These are phyloP conservation scores for Fraxinus angustifolia DNA, from an alignment of 305 asterid genomes.

Conservation along the genomic window DNA sequence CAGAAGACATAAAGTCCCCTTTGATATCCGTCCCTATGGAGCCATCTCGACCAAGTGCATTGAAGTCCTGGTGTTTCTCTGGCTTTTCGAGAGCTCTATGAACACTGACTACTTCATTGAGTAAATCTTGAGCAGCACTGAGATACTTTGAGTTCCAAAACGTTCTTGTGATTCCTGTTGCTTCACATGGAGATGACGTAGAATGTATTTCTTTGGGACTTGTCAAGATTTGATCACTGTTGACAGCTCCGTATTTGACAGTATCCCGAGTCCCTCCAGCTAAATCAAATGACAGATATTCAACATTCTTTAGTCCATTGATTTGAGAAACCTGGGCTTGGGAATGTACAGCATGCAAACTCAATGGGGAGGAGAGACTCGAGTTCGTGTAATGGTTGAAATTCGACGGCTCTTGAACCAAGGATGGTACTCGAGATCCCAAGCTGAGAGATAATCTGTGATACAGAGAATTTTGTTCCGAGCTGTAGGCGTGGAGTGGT, in stretches of 20 bases:
- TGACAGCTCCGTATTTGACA: conserved; percentile 25
- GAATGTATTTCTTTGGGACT: conserved; percentile 32
- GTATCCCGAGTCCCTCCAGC: conserved; percentile 33
- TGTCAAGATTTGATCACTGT: conserved; percentile 24
- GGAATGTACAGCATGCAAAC: conserved; percentile 34
- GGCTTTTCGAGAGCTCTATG: conserved; percentile 35
- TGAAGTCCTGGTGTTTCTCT: conserved; percentile 28
- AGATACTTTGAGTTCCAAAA: conserved; percentile 49
- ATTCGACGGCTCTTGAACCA: conserved; percentile 12
- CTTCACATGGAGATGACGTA: conserved; percentile 26
- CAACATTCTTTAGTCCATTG: conserved; percentile 36
- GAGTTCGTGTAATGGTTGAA: conserved; percentile 42
- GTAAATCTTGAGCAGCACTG: conserved; percentile 57
- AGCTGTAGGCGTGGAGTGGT: conserved; percentile 24
- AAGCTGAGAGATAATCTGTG: conserved; percentile 70
- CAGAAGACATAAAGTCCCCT: conserved; percentile 28
- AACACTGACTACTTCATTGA: conserved; percentile 58
- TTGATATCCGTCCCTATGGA: conserved; percentile 33
- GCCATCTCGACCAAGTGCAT: conserved; percentile 27
- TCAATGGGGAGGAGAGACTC: conserved; percentile 35
- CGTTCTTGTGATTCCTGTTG: conserved; percentile 27
- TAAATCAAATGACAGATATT: conserved; percentile 48
- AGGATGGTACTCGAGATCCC: conserved; percentile 49
- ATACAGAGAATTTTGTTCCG: conserved; percentile 36
- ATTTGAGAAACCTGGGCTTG: conserved; percentile 28